phyloP scores from a whole-genome alignment of 2,329 filamentous ascomycete species.

The Colletotrichum incanum region DNA sequence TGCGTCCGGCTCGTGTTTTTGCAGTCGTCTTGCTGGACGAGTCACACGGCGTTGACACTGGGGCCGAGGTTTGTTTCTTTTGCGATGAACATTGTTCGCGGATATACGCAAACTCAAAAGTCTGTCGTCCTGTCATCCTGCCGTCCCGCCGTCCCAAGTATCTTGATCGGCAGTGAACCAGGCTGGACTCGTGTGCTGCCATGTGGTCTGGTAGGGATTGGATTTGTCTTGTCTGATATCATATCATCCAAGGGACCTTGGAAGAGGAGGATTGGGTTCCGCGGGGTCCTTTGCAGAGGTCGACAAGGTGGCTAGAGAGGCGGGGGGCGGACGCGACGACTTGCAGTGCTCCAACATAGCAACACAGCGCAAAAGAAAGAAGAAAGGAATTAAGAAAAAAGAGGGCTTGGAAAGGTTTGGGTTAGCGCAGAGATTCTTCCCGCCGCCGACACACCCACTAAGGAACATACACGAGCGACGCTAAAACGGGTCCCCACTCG shows the following conservation, averaged over 20 bases:
- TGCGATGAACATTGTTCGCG: constrained; percentile 9
- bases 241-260: background rate
- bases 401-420: constrained; percentile 7
- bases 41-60: background rate
- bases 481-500: background rate
- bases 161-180: background rate
- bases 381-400: background rate
- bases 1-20: constrained; percentile 14
- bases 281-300: constrained; percentile 18
- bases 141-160: background rate
- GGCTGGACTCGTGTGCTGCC: background rate
- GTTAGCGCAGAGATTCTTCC: constrained; percentile 16
- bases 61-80: constrained; percentile 6
- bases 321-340: constrained; percentile 12
- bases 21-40: constrained; percentile 4
- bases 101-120: constrained; percentile 14
- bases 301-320: background rate
- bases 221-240: constrained; percentile 33
- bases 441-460: constrained; percentile 30
- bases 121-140: background rate
- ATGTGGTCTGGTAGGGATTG: background rate
- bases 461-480: constrained; percentile 34
- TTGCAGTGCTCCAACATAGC: background rate
- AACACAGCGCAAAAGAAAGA: background rate
- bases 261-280: background rate